Conservation (phyloP, 257 asterid genomes). For the Pogostemon cablin region DNA sequence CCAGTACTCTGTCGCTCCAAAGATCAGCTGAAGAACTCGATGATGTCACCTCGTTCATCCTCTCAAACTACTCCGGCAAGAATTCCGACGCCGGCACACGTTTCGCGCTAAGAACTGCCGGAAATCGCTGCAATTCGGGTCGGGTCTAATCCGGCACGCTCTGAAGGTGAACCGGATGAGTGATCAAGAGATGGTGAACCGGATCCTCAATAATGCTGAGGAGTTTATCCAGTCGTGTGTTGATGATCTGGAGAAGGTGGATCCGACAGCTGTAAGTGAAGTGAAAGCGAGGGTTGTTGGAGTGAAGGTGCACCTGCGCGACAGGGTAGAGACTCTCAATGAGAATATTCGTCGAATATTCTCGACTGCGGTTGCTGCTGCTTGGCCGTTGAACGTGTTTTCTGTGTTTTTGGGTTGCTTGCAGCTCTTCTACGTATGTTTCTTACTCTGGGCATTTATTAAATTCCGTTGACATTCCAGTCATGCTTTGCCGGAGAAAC, state of each 20-base stretch:
- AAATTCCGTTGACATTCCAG: background rate
- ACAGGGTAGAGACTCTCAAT: conserved; percentile 24
- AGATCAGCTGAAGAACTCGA: conserved; percentile 19
- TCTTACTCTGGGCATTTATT: background rate
- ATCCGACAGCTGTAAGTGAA: conserved; percentile 30
- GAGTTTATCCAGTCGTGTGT: conserved; percentile 28
- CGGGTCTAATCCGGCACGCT: conserved; percentile 23
- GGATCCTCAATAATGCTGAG: conserved; percentile 10
- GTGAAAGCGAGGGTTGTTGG: conserved; percentile 18
- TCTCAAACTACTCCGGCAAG: background rate
- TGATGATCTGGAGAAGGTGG: conserved; percentile 28
- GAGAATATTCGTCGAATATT: background rate
- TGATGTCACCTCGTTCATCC: conserved; percentile 7
- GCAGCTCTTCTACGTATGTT: background rate
- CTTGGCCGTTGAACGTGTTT: background rate
- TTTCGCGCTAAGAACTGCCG: conserved; percentile 11
- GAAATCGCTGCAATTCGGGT: conserved; percentile 3
- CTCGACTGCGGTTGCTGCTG: too few species aligned
- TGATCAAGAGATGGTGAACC: background rate
- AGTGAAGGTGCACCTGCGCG: conserved; percentile 25
- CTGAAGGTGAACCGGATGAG: background rate
- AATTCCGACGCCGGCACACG: background rate
- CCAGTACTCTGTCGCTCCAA: conserved; percentile 28
- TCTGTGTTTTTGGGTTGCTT: background rate
- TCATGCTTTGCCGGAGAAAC: background rate